A percentile compares a stretch with the other conserved stretches of the same genome.
Conservation (phyloP, 768 basidiomycete species). For the Clavulina sp. region DNA sequence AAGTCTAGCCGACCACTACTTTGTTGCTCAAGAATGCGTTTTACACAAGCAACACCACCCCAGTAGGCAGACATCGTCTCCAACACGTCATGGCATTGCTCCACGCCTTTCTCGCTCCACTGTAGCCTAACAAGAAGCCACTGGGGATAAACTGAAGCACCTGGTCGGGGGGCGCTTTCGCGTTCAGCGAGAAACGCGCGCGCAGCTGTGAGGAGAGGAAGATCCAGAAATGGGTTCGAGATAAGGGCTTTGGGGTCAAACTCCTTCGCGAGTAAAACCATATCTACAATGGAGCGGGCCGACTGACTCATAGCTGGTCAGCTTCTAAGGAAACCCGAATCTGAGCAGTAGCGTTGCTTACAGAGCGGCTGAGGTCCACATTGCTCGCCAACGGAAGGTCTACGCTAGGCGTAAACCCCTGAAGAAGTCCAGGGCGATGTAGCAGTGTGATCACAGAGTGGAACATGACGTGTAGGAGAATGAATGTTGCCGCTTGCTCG, state of each 20-base stretch:
- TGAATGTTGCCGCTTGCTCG: slow-evolving; percentile 10
- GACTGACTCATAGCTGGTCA: slow-evolving; percentile 2
- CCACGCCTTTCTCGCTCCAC: slow-evolving; percentile 11
- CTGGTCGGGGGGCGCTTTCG: slow-evolving; percentile 5
- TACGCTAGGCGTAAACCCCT: slow-evolving; percentile 11
- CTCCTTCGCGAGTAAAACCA: slow-evolving; percentile 11
- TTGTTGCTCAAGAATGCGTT: slow-evolving; percentile 11
- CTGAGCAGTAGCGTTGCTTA: slow-evolving; percentile 4
- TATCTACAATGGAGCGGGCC: slow-evolving; percentile 12
- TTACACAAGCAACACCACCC: slow-evolving; percentile 11
- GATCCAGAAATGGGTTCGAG: slow-evolving; percentile 12
- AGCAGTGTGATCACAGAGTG: slow-evolving; percentile 12
- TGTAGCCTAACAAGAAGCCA: slow-evolving; percentile 7
- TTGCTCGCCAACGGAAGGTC: slow-evolving; percentile 9
- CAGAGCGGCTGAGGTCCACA: slow-evolving; percentile 11
- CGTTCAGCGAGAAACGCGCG: slow-evolving; percentile 11
- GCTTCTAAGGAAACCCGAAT: neutral
- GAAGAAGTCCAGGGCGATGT: slow-evolving; percentile 11
- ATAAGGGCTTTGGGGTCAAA: slow-evolving; percentile 9
- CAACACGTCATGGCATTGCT: slow-evolving; percentile 9
- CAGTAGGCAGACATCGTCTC: slow-evolving; percentile 11
- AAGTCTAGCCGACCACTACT: slow-evolving; percentile 10
- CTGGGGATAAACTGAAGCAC: slow-evolving; percentile 8
- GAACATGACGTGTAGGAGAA: slow-evolving; percentile 13
- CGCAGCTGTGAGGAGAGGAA: slow-evolving; percentile 12